Conservation (phyloP, 352 stramenopile genomes). For the Phytophthora sojae region DNA sequence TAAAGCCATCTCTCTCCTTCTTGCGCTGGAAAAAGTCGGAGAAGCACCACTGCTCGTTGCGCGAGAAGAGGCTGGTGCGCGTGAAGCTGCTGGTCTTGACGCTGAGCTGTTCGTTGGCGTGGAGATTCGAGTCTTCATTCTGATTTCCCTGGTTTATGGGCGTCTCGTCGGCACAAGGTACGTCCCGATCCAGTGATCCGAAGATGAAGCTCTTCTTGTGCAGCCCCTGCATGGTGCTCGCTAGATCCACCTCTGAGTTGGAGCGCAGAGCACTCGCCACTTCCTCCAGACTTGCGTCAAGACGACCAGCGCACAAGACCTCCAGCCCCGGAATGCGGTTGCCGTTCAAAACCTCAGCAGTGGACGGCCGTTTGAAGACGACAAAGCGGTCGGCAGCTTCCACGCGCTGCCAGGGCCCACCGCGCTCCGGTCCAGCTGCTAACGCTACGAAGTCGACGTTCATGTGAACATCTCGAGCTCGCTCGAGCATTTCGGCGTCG, state of each 20-base stretch:
- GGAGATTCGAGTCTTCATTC: background rate
- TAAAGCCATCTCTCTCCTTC: constrained; percentile 39
- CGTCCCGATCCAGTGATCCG: constrained; percentile 37
- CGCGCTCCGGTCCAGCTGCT: constrained; percentile 22
- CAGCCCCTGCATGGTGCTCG: constrained; percentile 40
- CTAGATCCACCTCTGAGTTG: constrained; percentile 26
- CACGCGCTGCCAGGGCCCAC: constrained; percentile 33
- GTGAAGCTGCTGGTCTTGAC: constrained; percentile 50
- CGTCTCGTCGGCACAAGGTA: constrained; percentile 18
- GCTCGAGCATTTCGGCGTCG: constrained; percentile 28
- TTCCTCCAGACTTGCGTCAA: constrained; percentile 44
- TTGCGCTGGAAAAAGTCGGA: constrained; percentile 42
- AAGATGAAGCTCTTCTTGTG: constrained; percentile 49
- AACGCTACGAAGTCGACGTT: constrained; percentile 33
- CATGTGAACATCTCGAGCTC: constrained; percentile 28
- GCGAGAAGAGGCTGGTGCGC: constrained; percentile 34
- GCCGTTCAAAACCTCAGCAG: background rate
- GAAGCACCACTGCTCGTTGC: constrained; percentile 53
- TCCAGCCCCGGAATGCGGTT: constrained; percentile 28
- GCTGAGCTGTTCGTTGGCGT: constrained; percentile 30
- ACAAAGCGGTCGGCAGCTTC: constrained; percentile 34
- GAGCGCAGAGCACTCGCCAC: constrained; percentile 31
- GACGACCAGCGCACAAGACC: constrained; percentile 38
- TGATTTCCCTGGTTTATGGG: background rate
- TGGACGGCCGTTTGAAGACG: constrained; percentile 24